Conservation (phyloP, 495 filamentous ascomycete genomes). For the Saxophila tyrrhenica region DNA sequence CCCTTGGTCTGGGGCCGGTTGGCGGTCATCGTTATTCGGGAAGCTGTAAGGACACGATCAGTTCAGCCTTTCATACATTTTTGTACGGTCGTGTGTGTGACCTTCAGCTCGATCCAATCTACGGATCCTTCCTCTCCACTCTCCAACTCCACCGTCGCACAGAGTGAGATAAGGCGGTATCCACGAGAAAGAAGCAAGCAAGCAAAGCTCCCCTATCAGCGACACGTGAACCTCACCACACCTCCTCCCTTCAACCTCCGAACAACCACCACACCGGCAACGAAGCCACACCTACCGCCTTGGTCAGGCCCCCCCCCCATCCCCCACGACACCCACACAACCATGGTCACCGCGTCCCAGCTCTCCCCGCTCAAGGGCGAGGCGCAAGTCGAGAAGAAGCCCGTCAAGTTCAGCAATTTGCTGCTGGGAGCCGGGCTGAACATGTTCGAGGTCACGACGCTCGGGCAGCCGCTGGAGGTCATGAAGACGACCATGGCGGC, state of each 20-base stretch:
- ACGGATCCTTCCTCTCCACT: neutral
- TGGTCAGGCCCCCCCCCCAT: slow-evolving; percentile 28
- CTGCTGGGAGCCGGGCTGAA: slow-evolving; percentile 92
- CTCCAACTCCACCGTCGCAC: too few species aligned
- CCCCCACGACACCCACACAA: neutral
- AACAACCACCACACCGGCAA: slow-evolving; percentile 36
- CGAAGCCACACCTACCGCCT: slow-evolving; percentile 54
- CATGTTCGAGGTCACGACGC: slow-evolving; percentile 89
- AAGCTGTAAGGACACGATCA: too few species aligned
- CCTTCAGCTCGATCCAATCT: too few species aligned
- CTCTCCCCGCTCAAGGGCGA: slow-evolving; percentile 38
- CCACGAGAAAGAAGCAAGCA: neutral
- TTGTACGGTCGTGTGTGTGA: too few species aligned
- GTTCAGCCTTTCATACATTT: too few species aligned
- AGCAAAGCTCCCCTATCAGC: neutral
- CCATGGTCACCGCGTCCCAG: slow-evolving; percentile 25
- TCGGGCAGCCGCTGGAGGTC: slow-evolving; percentile 94
- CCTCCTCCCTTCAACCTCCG: neutral
- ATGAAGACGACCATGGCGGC: slow-evolving; percentile 99
- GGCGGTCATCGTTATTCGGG: too few species aligned
- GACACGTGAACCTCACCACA: neutral
- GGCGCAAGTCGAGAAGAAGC: slow-evolving; percentile 78
- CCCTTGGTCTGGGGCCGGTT: too few species aligned
- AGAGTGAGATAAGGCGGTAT: neutral
- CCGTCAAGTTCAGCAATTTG: slow-evolving; percentile 98